Evolutionary conservation across 768 basidiomycete species (phyloP), one percentile per base, ranked within the genome.

Genomic region (Galerina marginata): DNA sequence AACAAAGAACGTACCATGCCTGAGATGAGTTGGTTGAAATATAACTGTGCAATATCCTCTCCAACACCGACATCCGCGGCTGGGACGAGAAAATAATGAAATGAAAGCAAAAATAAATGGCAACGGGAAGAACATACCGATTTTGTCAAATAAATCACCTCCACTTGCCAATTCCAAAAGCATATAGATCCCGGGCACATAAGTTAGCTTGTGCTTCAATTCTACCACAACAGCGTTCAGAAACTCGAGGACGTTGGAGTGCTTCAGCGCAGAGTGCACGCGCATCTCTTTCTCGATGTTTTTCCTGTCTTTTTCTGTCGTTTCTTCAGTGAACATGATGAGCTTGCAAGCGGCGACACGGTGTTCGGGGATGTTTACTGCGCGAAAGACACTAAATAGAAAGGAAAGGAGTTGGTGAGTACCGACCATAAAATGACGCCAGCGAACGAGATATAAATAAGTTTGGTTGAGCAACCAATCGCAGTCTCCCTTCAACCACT

Each of bases 141-240:
- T 99, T 80, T 98, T 99, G 75, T 99, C 97, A 72, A 99, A 99
- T 36, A 99, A 76, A 74, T 99, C 97, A 0, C 97, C 97, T 20
- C 95, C 96, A 1, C 87, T 87, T 0, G 96, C 97, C 37, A 96
- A 78, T 72, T 99, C 97, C 68, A 99, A 76, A 16, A 98, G 77
- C 83, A 99, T 93, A 71, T 98, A 99, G 16, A 95, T 83, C 0
- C 92, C 96, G 0, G 94, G 91, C 0, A 88, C 74, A 69, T 88
- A 95, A 40, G 78, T 65, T 51, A 79, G 71, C 39, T 76, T 75
- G 43, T 85, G 83, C 61, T 87, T 84, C 15, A 76, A 71, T 63
- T 95, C 93, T 0, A 95, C 88, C 2, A 92, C 77, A 33, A 88
- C 84, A 0, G 89, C 91, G 51, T 89, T 88, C 59, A 95, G 70